A percentile compares a stretch with the other conserved stretches of the same genome.
Evolutionary conservation across 2,329 filamentous ascomycete species (phyloP).

Genomic region (Aspergillus unguis): DNA sequence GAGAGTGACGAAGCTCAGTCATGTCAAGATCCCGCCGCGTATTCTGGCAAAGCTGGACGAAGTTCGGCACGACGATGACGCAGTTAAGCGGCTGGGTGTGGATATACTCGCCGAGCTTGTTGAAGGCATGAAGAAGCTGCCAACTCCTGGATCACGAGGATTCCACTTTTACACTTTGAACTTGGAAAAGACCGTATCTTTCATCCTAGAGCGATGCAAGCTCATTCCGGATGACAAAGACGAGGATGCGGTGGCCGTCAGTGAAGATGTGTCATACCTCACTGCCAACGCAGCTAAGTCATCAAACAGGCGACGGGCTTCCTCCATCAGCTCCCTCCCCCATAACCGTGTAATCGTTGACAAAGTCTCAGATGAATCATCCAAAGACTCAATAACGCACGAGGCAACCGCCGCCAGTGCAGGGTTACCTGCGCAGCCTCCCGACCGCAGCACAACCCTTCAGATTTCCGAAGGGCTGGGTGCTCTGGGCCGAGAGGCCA

Average conservation of each 20-base stretch:
- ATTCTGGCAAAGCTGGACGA: slow-evolving; percentile 62
- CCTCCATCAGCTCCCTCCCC: slow-evolving; percentile 77
- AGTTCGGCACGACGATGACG: slow-evolving; percentile 47
- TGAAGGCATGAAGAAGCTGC: slow-evolving; percentile 67
- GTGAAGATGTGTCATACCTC: slow-evolving; percentile 25
- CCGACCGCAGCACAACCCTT: slow-evolving; percentile 77
- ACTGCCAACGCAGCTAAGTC: slow-evolving; percentile 21
- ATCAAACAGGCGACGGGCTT: slow-evolving; percentile 62
- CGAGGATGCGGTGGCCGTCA: slow-evolving; percentile 45
- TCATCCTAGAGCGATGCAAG: slow-evolving; percentile 81
- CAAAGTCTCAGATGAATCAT: slow-evolving; percentile 40
- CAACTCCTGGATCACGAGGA: slow-evolving; percentile 62
- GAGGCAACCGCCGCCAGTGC: slow-evolving; percentile 76
- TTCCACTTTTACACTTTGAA: slow-evolving; percentile 99
- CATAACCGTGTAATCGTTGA: slow-evolving; percentile 85
- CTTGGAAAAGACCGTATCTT: slow-evolving; percentile 90
- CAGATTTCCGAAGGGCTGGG: slow-evolving; percentile 94
- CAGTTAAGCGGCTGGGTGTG: slow-evolving; percentile 48
- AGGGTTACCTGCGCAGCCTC: slow-evolving; percentile 66
- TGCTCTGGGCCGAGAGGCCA: slow-evolving; percentile 83
- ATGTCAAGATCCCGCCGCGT: slow-evolving; percentile 72
- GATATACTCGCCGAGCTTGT: slow-evolving; percentile 78
- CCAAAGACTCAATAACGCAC: slow-evolving; percentile 38
- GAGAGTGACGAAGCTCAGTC: slow-evolving; percentile 88
- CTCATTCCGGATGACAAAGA: slow-evolving; percentile 66